These are phyloP conservation scores for Rubia yunnanensis DNA, from an alignment of 257 asterid genomes.

Conservation along the genomic window DNA sequence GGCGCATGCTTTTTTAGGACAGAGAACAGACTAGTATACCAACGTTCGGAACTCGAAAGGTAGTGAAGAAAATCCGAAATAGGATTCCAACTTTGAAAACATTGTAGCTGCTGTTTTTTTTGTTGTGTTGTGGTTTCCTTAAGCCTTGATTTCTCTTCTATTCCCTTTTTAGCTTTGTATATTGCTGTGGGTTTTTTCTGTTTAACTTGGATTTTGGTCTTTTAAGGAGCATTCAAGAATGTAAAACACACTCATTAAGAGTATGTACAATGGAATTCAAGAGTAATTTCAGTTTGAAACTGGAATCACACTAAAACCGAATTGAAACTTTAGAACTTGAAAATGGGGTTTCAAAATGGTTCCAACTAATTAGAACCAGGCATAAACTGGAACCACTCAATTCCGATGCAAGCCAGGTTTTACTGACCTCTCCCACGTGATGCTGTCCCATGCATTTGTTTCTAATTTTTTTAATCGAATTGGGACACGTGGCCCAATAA, in stretches of 20 bases:
- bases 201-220: conserved; percentile 15
- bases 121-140: conserved; percentile 2
- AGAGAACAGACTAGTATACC: background rate
- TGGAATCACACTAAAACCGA: too few relatives aligned
- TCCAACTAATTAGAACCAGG: too few relatives aligned
- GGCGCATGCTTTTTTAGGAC: conserved; percentile 1
- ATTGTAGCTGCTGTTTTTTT: conserved; percentile 26
- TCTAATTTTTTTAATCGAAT: too few relatives aligned
- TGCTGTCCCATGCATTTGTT: too few relatives aligned
- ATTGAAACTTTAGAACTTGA: too few relatives aligned
- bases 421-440: too few relatives aligned
- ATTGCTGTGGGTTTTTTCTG: background rate
- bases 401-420: too few relatives aligned
- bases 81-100: conserved; percentile 27
- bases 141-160: conserved; percentile 1
- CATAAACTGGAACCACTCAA: too few relatives aligned
- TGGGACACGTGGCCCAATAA: too few relatives aligned
- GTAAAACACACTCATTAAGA: background rate
- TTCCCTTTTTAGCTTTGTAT: conserved; percentile 1
- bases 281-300: too few relatives aligned
- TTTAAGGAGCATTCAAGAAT: conserved; percentile 16
- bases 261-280: too few relatives aligned
- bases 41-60: conserved; percentile 14
- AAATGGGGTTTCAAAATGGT: too few relatives aligned
- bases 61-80: conserved; percentile 15